phyloP scores from a whole-genome alignment of 1,284 basidiomycete species.

The Athelia sp. region DNA sequence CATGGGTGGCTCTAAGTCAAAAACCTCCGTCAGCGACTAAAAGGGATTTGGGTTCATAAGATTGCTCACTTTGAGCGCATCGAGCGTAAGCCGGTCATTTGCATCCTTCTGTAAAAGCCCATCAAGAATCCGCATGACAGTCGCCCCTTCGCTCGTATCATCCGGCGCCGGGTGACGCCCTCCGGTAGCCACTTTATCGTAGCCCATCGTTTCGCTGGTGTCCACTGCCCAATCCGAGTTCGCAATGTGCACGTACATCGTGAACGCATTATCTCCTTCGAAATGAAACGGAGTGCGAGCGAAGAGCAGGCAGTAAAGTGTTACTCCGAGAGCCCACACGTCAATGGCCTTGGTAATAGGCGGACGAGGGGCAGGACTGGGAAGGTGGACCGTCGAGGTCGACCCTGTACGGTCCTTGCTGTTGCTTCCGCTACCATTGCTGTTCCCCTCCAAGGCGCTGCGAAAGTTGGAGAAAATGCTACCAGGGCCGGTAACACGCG shows the following conservation, averaged over 20 bases:
- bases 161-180: slow-evolving; percentile 35
- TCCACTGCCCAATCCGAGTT: slow-evolving; percentile 53
- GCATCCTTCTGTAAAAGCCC: slow-evolving; percentile 79
- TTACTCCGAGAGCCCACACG: slow-evolving; percentile 88
- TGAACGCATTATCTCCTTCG: slow-evolving; percentile 46
- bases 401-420: slow-evolving; percentile 18
- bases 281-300: slow-evolving; percentile 72
- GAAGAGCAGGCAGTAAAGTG: slow-evolving; percentile 83
- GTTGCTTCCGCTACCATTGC: slow-evolving; percentile 3
- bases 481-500: slow-evolving; percentile 9
- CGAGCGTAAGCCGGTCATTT: slow-evolving; percentile 60
- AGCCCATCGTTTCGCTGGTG: slow-evolving; percentile 63
- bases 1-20: slow-evolving; percentile 45
- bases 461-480: slow-evolving; percentile 4
- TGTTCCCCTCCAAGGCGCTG: not conserved
- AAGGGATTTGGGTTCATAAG: not conserved
- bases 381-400: slow-evolving; percentile 14
- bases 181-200: slow-evolving; percentile 53
- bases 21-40: not conserved
- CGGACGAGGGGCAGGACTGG: slow-evolving; percentile 31
- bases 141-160: slow-evolving; percentile 39
- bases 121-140: slow-evolving; percentile 63
- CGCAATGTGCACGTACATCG: slow-evolving; percentile 75
- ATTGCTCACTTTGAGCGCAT: slow-evolving; percentile 67
- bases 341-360: slow-evolving; percentile 83